phyloP scores from a whole-genome alignment of 192 early-diverging fungal genomes.

The Coemansia sp. region DNA sequence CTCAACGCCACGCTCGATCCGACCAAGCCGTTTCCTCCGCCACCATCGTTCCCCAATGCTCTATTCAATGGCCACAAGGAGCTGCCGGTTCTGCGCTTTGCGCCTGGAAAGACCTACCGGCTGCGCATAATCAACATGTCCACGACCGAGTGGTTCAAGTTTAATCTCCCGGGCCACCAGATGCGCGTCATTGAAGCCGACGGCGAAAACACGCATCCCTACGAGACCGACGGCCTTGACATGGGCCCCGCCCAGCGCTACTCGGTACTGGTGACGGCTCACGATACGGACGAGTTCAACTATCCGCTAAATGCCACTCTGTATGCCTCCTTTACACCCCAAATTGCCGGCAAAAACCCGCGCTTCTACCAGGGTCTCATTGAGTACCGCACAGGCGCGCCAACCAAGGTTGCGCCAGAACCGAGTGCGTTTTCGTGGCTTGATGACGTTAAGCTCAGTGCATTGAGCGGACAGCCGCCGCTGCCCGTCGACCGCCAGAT shows the following conservation, averaged over 20 bases:
- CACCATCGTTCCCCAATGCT: slow-evolving; percentile 58
- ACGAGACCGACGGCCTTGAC: slow-evolving; percentile 53
- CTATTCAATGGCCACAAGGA: slow-evolving; percentile 37
- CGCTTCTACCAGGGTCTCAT: slow-evolving; percentile 19
- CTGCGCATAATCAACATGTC: slow-evolving; percentile 72
- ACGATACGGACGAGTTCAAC: slow-evolving; percentile 52
- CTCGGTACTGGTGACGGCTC: slow-evolving; percentile 71
- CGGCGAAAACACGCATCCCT: slow-evolving; percentile 56
- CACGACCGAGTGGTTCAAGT: slow-evolving; percentile 62
- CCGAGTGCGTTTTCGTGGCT: slow-evolving; percentile 1
- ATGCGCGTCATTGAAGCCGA: slow-evolving; percentile 75
- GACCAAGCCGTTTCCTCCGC: slow-evolving; percentile 54
- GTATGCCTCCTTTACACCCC: slow-evolving; percentile 58
- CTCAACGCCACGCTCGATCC: slow-evolving; percentile 42
- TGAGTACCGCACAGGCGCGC: slow-evolving; percentile 8
- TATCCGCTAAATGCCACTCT: slow-evolving; percentile 66
- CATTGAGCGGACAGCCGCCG: background rate
- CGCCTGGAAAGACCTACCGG: slow-evolving; percentile 72
- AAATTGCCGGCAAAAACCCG: slow-evolving; percentile 45
- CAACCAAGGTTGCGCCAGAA: background rate
- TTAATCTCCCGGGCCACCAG: slow-evolving; percentile 69
- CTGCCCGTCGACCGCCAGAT: slow-evolving; percentile 16
- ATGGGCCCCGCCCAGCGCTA: slow-evolving; percentile 66
- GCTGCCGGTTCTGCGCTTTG: slow-evolving; percentile 37
- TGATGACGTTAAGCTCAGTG: slow-evolving; percentile 11